Base-by-base conservation (phyloP, 1,284 basidiomycete species). In the Ustilago curta region DNA sequence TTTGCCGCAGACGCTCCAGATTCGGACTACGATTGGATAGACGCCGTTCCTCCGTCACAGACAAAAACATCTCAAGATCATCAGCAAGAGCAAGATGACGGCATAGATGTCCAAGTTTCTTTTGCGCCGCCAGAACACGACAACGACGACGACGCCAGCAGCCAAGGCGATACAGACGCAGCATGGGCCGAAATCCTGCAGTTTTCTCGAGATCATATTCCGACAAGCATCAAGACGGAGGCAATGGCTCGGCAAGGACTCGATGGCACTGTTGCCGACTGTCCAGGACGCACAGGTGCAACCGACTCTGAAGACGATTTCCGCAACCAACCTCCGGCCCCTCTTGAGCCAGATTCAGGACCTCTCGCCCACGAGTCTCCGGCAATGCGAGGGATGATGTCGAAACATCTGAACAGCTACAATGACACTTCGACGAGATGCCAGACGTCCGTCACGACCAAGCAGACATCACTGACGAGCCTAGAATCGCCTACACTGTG, bases 111-210 rank as follows among this genome's bases (percentile, higher is more conserved):
- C 14, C n/a, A 11, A 2, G 4, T 42, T 9, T 21, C 1, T 5
- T 53, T 43, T 43, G 39, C 52, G 27, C 52, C 52, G 27, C 52
- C 52, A 7, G 52, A 53, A 3, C 8, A 27, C 27, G n/a, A n/a
- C n/a, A n/a, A 27, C 3, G 40, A 53, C 14, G 18, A 43, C 14
- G 52, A 43, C 29, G 27, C n/a, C n/a, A n/a, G 5, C 1, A 16
- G 35, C 8, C 31, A 35, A 7, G n/a, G 2, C 8, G 50, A 4
- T 2, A 40, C 37, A 9, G 18, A 11, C 18, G 25, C 37, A 40
- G 48, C 48, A 21, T 55, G 53, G 53, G 25, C 29, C 16, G 42
- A 55, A 12, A 55, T 55, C 21, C 21, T 53, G 12, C 39, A 5
- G 29, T 23, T 55, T n/a, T 44, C 43, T 16, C 31, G 23, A 37